Conservation (phyloP, 805 yeast genomes). For the Metschnikowia baotianmanensis region DNA sequence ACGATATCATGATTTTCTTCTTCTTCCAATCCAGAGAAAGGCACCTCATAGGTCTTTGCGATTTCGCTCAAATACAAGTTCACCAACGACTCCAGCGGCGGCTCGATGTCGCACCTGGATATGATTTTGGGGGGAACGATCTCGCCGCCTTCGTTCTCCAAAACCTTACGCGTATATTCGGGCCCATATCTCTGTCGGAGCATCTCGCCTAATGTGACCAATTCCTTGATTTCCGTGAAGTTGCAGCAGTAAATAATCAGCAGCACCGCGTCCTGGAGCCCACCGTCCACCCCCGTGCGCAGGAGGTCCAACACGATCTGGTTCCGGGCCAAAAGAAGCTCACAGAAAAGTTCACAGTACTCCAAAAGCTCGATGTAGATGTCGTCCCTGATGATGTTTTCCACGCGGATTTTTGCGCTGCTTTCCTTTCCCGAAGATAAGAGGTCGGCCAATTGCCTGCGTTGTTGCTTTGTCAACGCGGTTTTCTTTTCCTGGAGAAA, state of each 20-base stretch:
- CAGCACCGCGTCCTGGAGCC: conserved; percentile 73
- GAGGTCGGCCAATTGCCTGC: conserved; percentile 69
- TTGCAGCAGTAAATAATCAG: conserved; percentile 68
- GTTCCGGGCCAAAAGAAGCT: conserved; percentile 71
- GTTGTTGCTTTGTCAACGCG: conserved; percentile 71
- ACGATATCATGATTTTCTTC: conserved; percentile 25
- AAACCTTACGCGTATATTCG: conserved; percentile 58
- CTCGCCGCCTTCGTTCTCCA: conserved; percentile 44
- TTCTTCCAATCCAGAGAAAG: conserved; percentile 55
- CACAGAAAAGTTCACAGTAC: conserved; percentile 77
- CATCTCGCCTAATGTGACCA: conserved; percentile 58
- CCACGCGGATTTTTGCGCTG: conserved; percentile 81
- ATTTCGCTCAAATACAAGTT: conserved; percentile 72
- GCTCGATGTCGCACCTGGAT: conserved; percentile 58
- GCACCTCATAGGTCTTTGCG: conserved; percentile 74
- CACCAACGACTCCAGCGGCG: conserved; percentile 67
- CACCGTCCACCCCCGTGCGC: conserved; percentile 48
- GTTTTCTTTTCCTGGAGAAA: conserved; percentile 71
- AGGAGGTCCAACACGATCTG: conserved; percentile 50
- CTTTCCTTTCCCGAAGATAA: conserved; percentile 69
- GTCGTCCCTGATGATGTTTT: conserved; percentile 80
- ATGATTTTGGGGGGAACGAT: conserved; percentile 68
- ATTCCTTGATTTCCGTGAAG: conserved; percentile 74
- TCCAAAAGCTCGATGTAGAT: conserved; percentile 76
- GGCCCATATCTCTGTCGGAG: conserved; percentile 62